Evolutionary conservation across 2,329 filamentous ascomycete genomes (phyloP).

Genomic region (Colletotrichum falcatum): DNA sequence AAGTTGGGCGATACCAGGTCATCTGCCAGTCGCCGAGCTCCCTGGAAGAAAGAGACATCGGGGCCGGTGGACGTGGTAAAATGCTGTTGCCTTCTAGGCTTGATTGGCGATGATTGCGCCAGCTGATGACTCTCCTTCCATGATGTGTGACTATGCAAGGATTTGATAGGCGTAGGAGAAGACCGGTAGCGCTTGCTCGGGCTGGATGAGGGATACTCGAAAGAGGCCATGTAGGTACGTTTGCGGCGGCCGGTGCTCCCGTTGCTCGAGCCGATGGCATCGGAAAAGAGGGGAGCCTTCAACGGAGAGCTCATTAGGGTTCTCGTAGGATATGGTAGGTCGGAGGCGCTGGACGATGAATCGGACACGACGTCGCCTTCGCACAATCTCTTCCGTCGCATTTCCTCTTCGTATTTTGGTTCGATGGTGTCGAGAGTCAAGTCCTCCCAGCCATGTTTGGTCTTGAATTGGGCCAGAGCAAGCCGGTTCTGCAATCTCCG

Average conservation of each 20-base stretch:
- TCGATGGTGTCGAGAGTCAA: constrained; percentile 88
- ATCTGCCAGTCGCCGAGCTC: constrained; percentile 75
- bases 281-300: constrained; percentile 86
- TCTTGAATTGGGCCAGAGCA: constrained; percentile 96
- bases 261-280: constrained; percentile 79
- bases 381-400: constrained; percentile 77
- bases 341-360: constrained; percentile 86
- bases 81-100: constrained; percentile 78
- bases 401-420: constrained; percentile 83
- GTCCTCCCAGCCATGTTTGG: constrained; percentile 94
- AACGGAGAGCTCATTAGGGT: constrained; percentile 86
- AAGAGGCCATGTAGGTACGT: constrained; percentile 70
- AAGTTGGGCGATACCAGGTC: constrained; percentile 71
- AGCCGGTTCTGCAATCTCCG: constrained; percentile 92
- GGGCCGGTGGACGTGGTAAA: constrained; percentile 79
- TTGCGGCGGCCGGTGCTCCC: constrained; percentile 75
- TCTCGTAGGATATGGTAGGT: constrained; percentile 75
- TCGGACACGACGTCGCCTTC: constrained; percentile 85
- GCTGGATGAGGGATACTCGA: constrained; percentile 67
- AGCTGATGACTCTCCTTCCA: constrained; percentile 85
- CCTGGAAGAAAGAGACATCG: constrained; percentile 82
- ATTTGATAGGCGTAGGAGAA: constrained; percentile 71
- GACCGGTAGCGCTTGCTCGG: constrained; percentile 78
- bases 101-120: constrained; percentile 88
- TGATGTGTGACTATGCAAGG: constrained; percentile 65